Conservation (phyloP, 2,329 filamentous ascomycete genomes). For the Alternaria brassicicola region DNA sequence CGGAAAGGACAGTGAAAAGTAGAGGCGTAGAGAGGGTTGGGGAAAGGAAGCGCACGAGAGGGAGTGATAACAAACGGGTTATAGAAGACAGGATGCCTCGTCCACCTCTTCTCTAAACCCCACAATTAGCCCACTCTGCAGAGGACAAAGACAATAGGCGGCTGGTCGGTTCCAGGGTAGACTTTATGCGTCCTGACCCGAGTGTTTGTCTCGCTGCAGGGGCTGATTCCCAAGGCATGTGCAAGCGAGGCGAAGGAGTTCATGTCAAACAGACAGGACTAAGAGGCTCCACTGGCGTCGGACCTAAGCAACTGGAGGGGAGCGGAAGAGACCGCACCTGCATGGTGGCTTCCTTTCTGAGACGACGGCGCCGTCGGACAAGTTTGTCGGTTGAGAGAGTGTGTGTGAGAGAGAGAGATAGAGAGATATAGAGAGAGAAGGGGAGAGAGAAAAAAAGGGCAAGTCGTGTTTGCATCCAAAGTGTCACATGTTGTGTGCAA, state of each 20-base stretch:
- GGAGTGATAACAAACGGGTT: conserved; percentile 12
- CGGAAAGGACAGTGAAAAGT: conserved; percentile 14
- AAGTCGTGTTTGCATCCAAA: background rate
- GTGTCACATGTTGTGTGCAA: background rate
- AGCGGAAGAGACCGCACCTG: conserved; percentile 21
- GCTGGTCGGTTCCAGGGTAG: conserved; percentile 22
- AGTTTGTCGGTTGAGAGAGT: background rate
- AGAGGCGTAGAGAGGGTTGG: conserved; percentile 4
- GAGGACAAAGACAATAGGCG: conserved; percentile 14
- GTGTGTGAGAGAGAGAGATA: too few relatives aligned
- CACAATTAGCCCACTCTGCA: conserved; percentile 3
- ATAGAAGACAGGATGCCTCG: conserved; percentile 11
- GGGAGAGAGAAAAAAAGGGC: background rate
- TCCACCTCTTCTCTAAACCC: conserved; percentile 8
- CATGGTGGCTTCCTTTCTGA: conserved; percentile 22
- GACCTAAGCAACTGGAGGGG: conserved; percentile 16
- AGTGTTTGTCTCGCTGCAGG: conserved; percentile 17
- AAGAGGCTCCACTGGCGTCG: conserved; percentile 2
- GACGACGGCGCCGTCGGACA: conserved; percentile 22
- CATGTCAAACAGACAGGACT: conserved; percentile 25
- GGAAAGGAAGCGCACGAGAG: conserved; percentile 10
- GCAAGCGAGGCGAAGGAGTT: conserved; percentile 27
- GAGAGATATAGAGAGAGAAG: too few relatives aligned
- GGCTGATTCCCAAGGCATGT: conserved; percentile 20
- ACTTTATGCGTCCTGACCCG: conserved; percentile 28